phyloP scores from a whole-genome alignment of 2,329 filamentous ascomycete genomes.

The Curvularia lunata region DNA sequence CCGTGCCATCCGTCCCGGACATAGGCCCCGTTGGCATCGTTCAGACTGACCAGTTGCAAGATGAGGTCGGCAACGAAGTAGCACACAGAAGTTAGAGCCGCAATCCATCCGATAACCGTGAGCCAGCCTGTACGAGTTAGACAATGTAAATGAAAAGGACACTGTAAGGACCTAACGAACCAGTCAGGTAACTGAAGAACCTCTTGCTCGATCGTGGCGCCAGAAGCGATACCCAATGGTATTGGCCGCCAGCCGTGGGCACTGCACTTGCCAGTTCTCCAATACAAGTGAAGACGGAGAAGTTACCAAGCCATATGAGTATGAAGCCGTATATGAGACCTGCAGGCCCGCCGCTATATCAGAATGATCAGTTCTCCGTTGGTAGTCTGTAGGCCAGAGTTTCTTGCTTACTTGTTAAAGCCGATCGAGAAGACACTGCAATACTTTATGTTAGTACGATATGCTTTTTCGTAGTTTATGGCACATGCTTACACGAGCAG shows the following conservation, averaged over 20 bases:
- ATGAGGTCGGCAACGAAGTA: slow-evolving; percentile 46
- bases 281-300: slow-evolving; percentile 47
- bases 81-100: slow-evolving; percentile 46
- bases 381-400: not conserved
- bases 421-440: slow-evolving; percentile 44
- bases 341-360: slow-evolving; percentile 43
- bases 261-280: slow-evolving; percentile 49
- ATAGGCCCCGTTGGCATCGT: slow-evolving; percentile 48
- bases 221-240: slow-evolving; percentile 53
- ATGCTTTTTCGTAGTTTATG: not conserved
- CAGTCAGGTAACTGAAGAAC: slow-evolving; percentile 55
- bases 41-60: slow-evolving; percentile 48
- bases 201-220: slow-evolving; percentile 52
- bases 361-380: slow-evolving; percentile 7
- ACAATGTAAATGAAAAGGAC: not conserved
- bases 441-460: slow-evolving; percentile 1
- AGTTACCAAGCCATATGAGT: slow-evolving; percentile 47
- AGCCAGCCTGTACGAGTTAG: slow-evolving; percentile 50
- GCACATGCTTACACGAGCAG: slow-evolving; percentile 41
- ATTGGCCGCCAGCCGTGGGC: slow-evolving; percentile 50
- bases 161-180: slow-evolving; percentile 18
- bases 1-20: slow-evolving; percentile 56
- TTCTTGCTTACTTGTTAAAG: slow-evolving; percentile 42
- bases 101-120: slow-evolving; percentile 54
- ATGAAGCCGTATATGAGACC: slow-evolving; percentile 48